Percentiles rank a stretch among this genome's conserved stretches.
Evolutionary conservation across 2,329 filamentous ascomycete genomes (phyloP).

Genomic region (Aspergillus sergii): DNA sequence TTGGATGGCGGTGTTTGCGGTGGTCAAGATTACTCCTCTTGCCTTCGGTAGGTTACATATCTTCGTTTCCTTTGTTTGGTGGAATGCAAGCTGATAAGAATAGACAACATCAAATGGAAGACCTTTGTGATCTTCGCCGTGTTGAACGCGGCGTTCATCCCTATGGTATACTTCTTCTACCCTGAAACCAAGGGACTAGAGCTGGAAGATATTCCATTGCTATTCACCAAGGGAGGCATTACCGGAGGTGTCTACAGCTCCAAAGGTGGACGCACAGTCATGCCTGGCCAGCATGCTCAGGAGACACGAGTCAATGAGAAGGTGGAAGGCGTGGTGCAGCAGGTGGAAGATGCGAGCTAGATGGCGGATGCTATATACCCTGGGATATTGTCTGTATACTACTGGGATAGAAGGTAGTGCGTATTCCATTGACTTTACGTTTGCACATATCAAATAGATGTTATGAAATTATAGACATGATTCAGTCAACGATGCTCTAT

Average conservation of each 20-base stretch:
- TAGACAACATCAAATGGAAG: constrained; percentile 35
- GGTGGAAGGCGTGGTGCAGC: constrained; percentile 17
- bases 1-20: constrained; percentile 40
- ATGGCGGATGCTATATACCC: neutral
- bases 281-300: constrained; percentile 24
- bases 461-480: neutral
- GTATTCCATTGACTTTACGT: neutral
- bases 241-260: constrained; percentile 24
- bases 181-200: constrained; percentile 67
- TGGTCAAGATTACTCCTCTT: constrained; percentile 32
- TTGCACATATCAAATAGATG: neutral
- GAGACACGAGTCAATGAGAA: constrained; percentile 18
- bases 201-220: constrained; percentile 60
- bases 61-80: no score
- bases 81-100: constrained; percentile 18
- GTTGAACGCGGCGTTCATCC: constrained; percentile 34
- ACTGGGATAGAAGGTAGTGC: neutral
- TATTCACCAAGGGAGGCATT: constrained; percentile 20
- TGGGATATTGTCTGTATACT: neutral
- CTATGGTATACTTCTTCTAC: constrained; percentile 65
- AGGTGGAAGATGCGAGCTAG: constrained; percentile 13
- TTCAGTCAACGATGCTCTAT: neutral
- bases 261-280: constrained; percentile 22
- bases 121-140: constrained; percentile 34
- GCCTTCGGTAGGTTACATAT: constrained; percentile 17